These are phyloP conservation scores for Zygnema cylindricum DNA, from an alignment of 139 green algal species.

Conservation along the genomic window DNA sequence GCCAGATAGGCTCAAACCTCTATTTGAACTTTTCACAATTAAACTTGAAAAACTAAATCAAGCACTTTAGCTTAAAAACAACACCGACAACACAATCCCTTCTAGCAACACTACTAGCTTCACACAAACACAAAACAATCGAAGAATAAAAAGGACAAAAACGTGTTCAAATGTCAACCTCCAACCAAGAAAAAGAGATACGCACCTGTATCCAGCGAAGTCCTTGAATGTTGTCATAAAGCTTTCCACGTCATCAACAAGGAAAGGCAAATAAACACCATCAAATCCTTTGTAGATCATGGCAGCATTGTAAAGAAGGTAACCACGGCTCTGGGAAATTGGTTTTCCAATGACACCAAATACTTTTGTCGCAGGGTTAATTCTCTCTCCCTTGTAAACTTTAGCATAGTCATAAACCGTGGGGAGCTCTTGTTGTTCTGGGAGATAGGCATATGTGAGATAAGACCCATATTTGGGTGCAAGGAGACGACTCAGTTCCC, in stretches of 20 bases:
- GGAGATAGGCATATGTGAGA: neutral
- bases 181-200: too few species aligned
- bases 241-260: constrained; percentile 85
- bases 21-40: too few species aligned
- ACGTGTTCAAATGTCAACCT: too few species aligned
- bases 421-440: constrained; percentile 49
- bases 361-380: constrained; percentile 66
- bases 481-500: neutral
- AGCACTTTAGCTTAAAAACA: too few species aligned
- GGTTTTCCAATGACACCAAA: constrained; percentile 78
- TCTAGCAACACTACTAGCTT: too few species aligned
- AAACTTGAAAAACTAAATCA: too few species aligned
- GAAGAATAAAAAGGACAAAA: too few species aligned
- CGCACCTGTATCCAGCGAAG: constrained; percentile 72
- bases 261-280: constrained; percentile 91
- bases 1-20: too few species aligned
- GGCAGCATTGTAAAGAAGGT: constrained; percentile 67
- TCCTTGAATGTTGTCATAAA: constrained; percentile 85
- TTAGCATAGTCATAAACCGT: constrained; percentile 67
- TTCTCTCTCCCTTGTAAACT: constrained; percentile 66
- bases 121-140: too few species aligned
- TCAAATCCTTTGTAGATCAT: constrained; percentile 72
- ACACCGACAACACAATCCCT: too few species aligned
- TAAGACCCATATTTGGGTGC: neutral
- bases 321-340: constrained; percentile 76